Conservation (phyloP, 495 filamentous ascomycete species). For the Aspergillus affinis region DNA sequence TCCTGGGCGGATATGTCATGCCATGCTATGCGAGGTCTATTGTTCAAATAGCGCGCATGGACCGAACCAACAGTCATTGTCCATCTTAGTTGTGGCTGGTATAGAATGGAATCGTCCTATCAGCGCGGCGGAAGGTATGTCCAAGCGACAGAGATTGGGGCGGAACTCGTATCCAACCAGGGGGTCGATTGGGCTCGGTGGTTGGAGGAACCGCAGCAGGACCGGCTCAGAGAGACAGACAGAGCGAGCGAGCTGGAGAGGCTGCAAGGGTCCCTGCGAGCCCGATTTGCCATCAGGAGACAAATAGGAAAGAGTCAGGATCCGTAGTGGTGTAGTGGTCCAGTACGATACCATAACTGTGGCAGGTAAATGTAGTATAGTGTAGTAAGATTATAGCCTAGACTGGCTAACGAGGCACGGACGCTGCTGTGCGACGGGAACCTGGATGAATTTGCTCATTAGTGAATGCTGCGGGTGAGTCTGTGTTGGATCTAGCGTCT, state of each 20-base stretch:
- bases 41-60: neutral
- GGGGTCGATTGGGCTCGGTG: conserved; percentile 8
- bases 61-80: conserved; percentile 1
- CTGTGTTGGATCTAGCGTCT: conserved; percentile 1
- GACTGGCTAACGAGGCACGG: neutral
- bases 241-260: neutral
- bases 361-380: neutral
- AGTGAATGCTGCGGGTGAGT: neutral
- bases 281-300: no score
- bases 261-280: conserved; percentile 3
- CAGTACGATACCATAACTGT: no score
- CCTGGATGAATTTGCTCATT: neutral
- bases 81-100: conserved; percentile 7
- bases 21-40: neutral
- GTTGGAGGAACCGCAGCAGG: conserved; percentile 1
- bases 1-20: neutral
- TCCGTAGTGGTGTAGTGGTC: no score
- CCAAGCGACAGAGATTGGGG: neutral
- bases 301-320: no score
- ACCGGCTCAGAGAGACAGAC: neutral
- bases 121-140: neutral
- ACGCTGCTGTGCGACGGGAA: neutral
- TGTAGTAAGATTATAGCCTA: neutral
- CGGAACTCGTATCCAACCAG: conserved; percentile 11
- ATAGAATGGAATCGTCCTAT: conserved; percentile 10